phyloP scores from a whole-genome alignment of 2,329 filamentous ascomycete genomes.

The Hymenoscyphus repandus region DNA sequence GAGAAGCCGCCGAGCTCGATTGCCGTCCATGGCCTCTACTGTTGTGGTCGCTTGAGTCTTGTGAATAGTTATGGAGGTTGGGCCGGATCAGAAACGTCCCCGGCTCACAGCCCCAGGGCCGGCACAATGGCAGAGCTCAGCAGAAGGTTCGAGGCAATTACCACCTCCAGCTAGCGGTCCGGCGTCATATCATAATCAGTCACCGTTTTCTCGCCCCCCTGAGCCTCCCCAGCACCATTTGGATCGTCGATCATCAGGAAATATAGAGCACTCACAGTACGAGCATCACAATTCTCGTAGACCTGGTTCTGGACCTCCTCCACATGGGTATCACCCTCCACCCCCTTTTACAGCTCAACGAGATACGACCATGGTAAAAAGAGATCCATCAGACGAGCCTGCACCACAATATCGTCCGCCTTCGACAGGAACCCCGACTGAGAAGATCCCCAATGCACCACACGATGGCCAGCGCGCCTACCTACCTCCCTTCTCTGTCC shows the following conservation, averaged over 20 bases:
- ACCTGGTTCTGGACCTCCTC: constrained; percentile 24
- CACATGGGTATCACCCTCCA: constrained; percentile 30
- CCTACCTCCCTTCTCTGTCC: constrained; percentile 20
- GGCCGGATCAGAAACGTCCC: constrained; percentile 54
- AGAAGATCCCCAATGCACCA: constrained; percentile 23
- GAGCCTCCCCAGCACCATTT: constrained; percentile 36
- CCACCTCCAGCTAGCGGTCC: constrained; percentile 28
- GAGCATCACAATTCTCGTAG: constrained; percentile 35
- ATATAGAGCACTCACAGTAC: constrained; percentile 43
- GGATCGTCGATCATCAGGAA: constrained; percentile 53
- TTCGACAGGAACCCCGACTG: constrained; percentile 24
- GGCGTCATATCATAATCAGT: constrained; percentile 22
- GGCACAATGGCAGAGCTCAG: constrained; percentile 40
- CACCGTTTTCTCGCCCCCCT: constrained; percentile 27
- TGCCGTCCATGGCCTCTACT: constrained; percentile 35
- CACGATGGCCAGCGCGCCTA: constrained; percentile 21
- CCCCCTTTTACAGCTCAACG: constrained; percentile 33
- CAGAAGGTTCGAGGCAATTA: constrained; percentile 39
- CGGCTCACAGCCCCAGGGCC: constrained; percentile 43
- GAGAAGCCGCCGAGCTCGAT: constrained; percentile 30
- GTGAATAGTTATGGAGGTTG: constrained; percentile 44
- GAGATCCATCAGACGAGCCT: constrained; percentile 38
- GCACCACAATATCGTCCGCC: constrained; percentile 34
- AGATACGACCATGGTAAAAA: constrained; percentile 49
- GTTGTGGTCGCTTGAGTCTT: constrained; percentile 34